phyloP scores from a whole-genome alignment of 331 rosid genomes.

The Prunus yedoensis region DNA sequence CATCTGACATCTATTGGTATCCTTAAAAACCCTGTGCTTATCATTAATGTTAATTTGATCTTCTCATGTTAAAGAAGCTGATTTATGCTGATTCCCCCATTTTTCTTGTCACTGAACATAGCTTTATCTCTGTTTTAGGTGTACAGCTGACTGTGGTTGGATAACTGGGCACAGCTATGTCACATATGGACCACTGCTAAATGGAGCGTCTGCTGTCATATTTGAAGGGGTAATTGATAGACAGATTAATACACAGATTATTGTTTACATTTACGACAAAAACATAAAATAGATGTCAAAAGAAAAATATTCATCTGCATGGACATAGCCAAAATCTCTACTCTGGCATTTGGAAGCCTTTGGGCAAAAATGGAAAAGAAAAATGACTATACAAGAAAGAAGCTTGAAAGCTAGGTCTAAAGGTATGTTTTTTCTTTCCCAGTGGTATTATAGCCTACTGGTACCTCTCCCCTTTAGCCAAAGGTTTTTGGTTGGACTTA shows the following conservation, averaged over 20 bases:
- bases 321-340: slow-evolving; percentile 2
- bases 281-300: slow-evolving; percentile 12
- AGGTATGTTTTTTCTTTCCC: not conserved
- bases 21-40: slow-evolving; percentile 25
- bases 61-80: slow-evolving; percentile 19
- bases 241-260: slow-evolving; percentile 19
- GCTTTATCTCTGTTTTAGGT: slow-evolving; percentile 52
- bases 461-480: not conserved
- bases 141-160: slow-evolving; percentile 99
- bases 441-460: not conserved
- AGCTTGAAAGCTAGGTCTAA: not conserved
- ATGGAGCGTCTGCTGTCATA: slow-evolving; percentile 72
- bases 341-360: slow-evolving; percentile 17
- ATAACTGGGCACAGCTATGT: slow-evolving; percentile 99
- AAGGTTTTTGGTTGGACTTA: not conserved
- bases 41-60: slow-evolving; percentile 10
- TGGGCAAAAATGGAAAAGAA: not conserved
- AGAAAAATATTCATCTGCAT: slow-evolving; percentile 10
- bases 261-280: slow-evolving; percentile 21
- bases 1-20: slow-evolving; percentile 89
- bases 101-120: slow-evolving; percentile 5
- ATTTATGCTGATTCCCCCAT: not conserved
- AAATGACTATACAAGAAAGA: slow-evolving; percentile 8
- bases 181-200: slow-evolving; percentile 92
- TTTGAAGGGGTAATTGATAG: slow-evolving; percentile 82